phyloP scores from a whole-genome alignment of 108 stramenopile genomes.

The Seminavis robusta region DNA sequence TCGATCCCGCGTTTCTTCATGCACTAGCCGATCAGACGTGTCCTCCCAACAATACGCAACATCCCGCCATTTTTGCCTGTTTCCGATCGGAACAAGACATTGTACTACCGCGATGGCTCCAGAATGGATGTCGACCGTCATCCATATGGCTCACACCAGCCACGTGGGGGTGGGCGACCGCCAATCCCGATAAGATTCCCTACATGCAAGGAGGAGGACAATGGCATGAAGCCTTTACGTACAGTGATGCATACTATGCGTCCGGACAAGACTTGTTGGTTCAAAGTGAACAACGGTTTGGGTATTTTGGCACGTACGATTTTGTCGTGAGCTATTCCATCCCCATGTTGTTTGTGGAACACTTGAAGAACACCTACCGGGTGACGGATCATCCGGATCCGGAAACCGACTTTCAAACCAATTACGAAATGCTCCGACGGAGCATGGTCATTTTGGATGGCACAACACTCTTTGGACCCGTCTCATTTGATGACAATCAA shows the following conservation, averaged over 20 bases:
- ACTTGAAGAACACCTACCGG: slow-evolving; percentile 20
- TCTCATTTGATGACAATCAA: slow-evolving; percentile 35
- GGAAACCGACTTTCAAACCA: slow-evolving; percentile 4
- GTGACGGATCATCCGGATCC: slow-evolving; percentile 25
- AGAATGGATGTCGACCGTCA: slow-evolving; percentile 34
- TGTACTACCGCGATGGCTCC: slow-evolving; percentile 20
- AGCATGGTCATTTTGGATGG: slow-evolving; percentile 25
- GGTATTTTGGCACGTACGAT: slow-evolving; percentile 33
- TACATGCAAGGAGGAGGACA: slow-evolving; percentile 49
- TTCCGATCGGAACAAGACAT: slow-evolving; percentile 30
- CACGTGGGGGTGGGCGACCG: slow-evolving; percentile 39
- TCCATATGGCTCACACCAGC: slow-evolving; percentile 39
- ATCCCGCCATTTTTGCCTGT: slow-evolving; percentile 41
- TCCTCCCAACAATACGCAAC: not conserved
- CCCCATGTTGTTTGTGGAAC: slow-evolving; percentile 28
- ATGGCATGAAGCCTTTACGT: slow-evolving; percentile 42
- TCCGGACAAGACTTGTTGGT: slow-evolving; percentile 26
- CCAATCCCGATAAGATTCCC: slow-evolving; percentile 20
- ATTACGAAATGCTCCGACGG: slow-evolving; percentile 42
- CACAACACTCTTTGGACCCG: slow-evolving; percentile 56
- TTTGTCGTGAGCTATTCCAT: slow-evolving; percentile 41
- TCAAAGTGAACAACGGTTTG: slow-evolving; percentile 6
- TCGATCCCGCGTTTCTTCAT: slow-evolving; percentile 26
- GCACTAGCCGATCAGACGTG: not conserved
- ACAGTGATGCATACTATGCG: slow-evolving; percentile 37